Percentiles rank a stretch among this genome's conserved stretches.
phyloP scores from a whole-genome alignment of 306 rosid genomes.

The Dryas alaskensis region DNA sequence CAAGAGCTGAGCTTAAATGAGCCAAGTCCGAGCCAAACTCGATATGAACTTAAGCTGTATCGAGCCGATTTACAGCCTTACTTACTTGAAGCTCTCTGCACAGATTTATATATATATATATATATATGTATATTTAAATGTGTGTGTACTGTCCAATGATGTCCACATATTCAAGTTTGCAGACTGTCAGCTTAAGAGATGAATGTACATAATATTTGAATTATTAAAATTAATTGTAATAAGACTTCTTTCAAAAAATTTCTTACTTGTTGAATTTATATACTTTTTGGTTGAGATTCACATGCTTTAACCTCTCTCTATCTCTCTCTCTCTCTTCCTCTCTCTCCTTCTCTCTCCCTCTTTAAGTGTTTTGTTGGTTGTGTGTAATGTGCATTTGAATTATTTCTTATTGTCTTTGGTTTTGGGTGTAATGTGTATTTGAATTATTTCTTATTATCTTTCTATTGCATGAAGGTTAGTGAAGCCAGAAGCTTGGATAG shows the following conservation, averaged over 20 bases:
- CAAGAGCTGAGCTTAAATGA: too few species aligned
- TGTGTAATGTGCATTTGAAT: constrained; percentile 1
- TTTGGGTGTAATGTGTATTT: not conserved
- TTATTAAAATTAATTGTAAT: not conserved
- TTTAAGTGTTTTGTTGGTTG: not conserved
- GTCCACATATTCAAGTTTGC: too few species aligned
- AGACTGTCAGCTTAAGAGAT: too few species aligned
- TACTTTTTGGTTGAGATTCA: not conserved
- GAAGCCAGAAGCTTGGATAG: constrained; percentile 99
- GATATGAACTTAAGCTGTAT: too few species aligned
- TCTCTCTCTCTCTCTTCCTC: not conserved
- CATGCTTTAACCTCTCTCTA: not conserved
- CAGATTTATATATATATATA: too few species aligned
- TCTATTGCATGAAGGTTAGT: constrained; percentile 72
- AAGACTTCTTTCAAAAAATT: not conserved
- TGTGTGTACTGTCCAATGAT: too few species aligned
- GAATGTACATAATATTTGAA: not conserved
- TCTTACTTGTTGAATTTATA: not conserved
- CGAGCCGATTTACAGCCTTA: too few species aligned
- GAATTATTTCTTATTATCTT: constrained; percentile 25
- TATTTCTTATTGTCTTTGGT: constrained; percentile 26
- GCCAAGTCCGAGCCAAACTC: too few species aligned
- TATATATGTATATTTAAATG: too few species aligned
- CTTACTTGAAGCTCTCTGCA: too few species aligned
- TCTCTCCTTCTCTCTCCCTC: too few species aligned